Percentiles rank a stretch among this genome's conserved stretches.
These are phyloP conservation scores for Trametes cubensis DNA, from an alignment of 768 basidiomycete species.

Conservation along the genomic window DNA sequence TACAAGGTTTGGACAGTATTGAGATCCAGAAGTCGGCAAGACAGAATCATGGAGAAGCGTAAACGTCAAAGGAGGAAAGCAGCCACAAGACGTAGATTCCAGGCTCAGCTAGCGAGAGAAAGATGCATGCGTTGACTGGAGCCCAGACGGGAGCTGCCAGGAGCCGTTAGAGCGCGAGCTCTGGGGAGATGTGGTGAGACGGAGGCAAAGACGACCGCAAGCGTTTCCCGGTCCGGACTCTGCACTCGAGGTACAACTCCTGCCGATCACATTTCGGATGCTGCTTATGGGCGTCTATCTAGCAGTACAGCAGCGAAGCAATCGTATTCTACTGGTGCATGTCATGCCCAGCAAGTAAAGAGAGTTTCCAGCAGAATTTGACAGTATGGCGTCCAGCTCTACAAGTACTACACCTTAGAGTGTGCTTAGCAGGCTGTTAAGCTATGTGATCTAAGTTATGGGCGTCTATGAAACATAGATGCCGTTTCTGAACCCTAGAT, in stretches of 20 bases:
- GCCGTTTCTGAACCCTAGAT: constrained; percentile 2
- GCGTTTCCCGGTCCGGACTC: no score
- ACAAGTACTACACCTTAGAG: no score
- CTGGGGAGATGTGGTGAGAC: background rate
- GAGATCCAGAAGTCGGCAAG: constrained; percentile 2
- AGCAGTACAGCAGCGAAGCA: background rate
- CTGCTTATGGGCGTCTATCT: no score
- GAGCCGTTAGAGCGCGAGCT: background rate
- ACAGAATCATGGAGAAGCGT: constrained; percentile 5
- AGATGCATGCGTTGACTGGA: background rate
- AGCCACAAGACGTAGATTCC: background rate
- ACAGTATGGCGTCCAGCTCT: no score
- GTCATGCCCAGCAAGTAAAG: background rate
- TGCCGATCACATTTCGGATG: no score
- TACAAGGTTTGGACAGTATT: constrained; percentile 3
- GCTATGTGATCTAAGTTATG: background rate
- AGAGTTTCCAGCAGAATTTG: no score
- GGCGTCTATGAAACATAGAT: background rate
- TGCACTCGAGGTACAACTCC: no score
- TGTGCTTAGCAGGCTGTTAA: no score
- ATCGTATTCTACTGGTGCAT: background rate
- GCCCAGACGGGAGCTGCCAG: background rate
- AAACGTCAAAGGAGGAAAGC: no score
- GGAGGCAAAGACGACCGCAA: background rate
- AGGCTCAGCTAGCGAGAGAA: background rate